These are phyloP conservation scores for Alternaria triticimaculans DNA, from an alignment of 2,329 filamentous ascomycete genomes.

Conservation along the genomic window DNA sequence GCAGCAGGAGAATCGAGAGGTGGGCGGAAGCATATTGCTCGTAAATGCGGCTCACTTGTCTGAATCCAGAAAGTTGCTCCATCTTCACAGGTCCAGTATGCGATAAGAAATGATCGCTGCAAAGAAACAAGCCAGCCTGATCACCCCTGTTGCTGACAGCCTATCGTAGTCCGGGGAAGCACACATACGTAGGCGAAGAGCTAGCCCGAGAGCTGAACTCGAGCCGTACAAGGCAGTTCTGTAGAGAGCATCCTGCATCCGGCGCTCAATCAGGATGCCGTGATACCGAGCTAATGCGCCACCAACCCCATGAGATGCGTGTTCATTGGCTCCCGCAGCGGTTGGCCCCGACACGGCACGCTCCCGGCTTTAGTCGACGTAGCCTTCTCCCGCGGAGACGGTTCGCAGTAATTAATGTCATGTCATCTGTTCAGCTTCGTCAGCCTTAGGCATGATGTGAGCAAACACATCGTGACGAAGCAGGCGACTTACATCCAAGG, in stretches of 20 bases:
- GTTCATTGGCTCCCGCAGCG: neutral
- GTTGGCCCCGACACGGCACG: neutral
- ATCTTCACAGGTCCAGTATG: neutral
- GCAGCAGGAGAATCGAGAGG: neutral
- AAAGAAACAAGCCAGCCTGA: neutral
- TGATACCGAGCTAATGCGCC: neutral
- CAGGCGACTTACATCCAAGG: neutral
- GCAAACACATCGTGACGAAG: neutral
- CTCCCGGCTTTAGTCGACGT: neutral
- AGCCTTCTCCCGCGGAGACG: neutral
- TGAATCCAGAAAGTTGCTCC: neutral
- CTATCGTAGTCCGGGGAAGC: neutral
- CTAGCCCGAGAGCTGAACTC: neutral
- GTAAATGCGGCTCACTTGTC: neutral
- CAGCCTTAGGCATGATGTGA: neutral
- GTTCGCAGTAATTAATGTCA: neutral
- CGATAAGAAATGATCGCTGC: neutral
- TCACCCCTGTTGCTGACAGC: neutral
- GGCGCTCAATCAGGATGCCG: neutral
- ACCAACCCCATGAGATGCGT: neutral
- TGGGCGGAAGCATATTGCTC: neutral
- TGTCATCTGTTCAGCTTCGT: neutral
- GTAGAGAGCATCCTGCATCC: neutral
- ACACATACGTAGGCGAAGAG: neutral
- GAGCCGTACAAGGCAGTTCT: neutral